Base-by-base conservation (phyloP, 2,329 filamentous ascomycete genomes). In the Elsinoe batatas region DNA sequence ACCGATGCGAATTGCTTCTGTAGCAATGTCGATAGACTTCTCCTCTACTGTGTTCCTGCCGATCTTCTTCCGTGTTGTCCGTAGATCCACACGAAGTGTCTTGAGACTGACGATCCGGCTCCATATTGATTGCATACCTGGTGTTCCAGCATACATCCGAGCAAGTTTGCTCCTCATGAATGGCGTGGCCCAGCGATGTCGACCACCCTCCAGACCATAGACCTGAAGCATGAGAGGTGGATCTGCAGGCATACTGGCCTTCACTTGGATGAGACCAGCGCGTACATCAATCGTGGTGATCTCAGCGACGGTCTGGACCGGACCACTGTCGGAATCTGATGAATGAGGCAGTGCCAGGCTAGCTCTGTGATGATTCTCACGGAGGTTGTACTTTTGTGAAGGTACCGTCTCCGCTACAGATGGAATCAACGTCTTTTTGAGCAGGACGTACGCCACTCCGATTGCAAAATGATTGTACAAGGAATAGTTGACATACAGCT, bases 201-300 rank as follows among this genome's bases (percentile, higher is more conserved):
- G 84, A 4, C 91, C 91, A 46, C 84, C 81, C 63, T 95, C 88
- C 37, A 97, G 67, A 8, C 83, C 81, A 67, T 91, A 91, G 8
- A 96, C 75, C 60, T 96, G 91, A 2, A 97, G 64, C 88, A 98
- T 91, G 69, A 97, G 76, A 0, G 84, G 81, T n/a, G 93, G 94
- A 63, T 97, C 91, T 15, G 84, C 77, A 1, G 93, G 91, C 81
- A 97, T 84, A 43, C 84, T 83, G 4, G 87, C 88, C 70, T 97
- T 97, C 61, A 97, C 70, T 66, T 97, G 91, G 17, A 97, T 72
- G 33, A 96, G 78, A 1, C 83, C 81, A 4, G 86, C 83, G 69
- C 88, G 93, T 63, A 95, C 75, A 66, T 97, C 91, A 15, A 95
- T 70, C 1, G 87, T 87, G 11, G 94, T 72, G 12, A 95, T 76